These are phyloP conservation scores for Trichoderma erinaceum DNA, from an alignment of 495 filamentous ascomycete genomes.

Conservation along the genomic window DNA sequence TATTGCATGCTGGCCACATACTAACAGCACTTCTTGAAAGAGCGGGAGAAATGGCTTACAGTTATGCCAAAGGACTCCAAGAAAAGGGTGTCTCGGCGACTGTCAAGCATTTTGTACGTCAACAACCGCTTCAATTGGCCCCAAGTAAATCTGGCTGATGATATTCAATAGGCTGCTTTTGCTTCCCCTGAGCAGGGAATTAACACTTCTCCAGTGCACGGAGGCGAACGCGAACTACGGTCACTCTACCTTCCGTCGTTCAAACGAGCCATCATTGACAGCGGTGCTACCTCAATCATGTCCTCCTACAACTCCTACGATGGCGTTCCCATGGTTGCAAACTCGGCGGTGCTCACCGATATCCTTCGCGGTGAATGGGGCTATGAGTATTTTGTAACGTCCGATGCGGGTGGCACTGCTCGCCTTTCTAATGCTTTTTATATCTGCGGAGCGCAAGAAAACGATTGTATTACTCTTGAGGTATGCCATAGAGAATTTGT, in stretches of 20 bases:
- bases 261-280: conserved; percentile 62
- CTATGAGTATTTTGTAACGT: conserved; percentile 54
- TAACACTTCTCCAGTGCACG: conserved; percentile 63
- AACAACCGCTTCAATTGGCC: conserved; percentile 13
- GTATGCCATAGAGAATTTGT: neutral
- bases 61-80: conserved; percentile 57
- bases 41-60: conserved; percentile 49
- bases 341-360: conserved; percentile 56
- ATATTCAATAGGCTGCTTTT: conserved; percentile 37
- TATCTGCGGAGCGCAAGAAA: conserved; percentile 50
- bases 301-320: conserved; percentile 64
- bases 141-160: neutral
- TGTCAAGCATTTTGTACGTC: conserved; percentile 57
- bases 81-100: conserved; percentile 56
- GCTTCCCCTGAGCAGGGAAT: conserved; percentile 61
- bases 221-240: conserved; percentile 59
- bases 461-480: conserved; percentile 52
- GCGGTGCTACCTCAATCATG: conserved; percentile 60
- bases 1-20: neutral
- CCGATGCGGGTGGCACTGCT: conserved; percentile 60
- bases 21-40: neutral
- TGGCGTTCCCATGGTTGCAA: conserved; percentile 56
- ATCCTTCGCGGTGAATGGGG: conserved; percentile 65
- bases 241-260: conserved; percentile 63
- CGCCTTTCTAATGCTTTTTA: conserved; percentile 57